phyloP scores from a whole-genome alignment of 176 grass and related monocot species.

The Oryza glaberrima region DNA sequence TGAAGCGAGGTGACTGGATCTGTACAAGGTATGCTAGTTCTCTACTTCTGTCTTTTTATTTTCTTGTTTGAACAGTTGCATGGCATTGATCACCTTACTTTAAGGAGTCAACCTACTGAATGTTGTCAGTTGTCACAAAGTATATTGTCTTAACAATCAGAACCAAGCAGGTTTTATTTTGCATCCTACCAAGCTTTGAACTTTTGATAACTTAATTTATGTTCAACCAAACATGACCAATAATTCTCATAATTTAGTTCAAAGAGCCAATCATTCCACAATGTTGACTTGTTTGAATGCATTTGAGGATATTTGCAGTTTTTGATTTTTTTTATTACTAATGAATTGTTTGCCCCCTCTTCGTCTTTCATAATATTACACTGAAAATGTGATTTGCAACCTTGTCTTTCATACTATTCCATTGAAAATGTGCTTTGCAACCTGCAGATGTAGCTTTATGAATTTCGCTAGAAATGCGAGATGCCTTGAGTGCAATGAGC shows the following conservation, averaged over 20 bases:
- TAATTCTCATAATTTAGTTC: conserved; percentile 21
- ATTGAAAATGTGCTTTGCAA: conserved; percentile 28
- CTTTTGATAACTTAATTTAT: conserved; percentile 1
- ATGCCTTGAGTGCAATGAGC: conserved; percentile 88
- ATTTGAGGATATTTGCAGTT: conserved; percentile 1
- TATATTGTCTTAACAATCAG: conserved; percentile 11
- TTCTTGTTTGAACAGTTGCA: conserved; percentile 8
- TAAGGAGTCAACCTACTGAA: neutral
- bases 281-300: conserved; percentile 8
- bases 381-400: conserved; percentile 25
- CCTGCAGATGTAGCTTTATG: conserved; percentile 93
- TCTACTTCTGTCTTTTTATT: conserved; percentile 6
- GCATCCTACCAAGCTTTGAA: conserved; percentile 7
- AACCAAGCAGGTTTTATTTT: conserved; percentile 14
- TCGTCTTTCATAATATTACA: neutral
- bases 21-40: conserved; percentile 68
- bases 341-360: conserved; percentile 6
- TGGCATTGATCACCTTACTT: neutral
- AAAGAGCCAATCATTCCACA: neutral
- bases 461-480: conserved; percentile 83
- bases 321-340: neutral
- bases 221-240: conserved; percentile 2
- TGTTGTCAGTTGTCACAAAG: conserved; percentile 18
- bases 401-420: conserved; percentile 15
- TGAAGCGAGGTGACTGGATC: conserved; percentile 94